Conservation (phyloP, 2,329 filamentous ascomycete species). For the Amphichorda felina region DNA sequence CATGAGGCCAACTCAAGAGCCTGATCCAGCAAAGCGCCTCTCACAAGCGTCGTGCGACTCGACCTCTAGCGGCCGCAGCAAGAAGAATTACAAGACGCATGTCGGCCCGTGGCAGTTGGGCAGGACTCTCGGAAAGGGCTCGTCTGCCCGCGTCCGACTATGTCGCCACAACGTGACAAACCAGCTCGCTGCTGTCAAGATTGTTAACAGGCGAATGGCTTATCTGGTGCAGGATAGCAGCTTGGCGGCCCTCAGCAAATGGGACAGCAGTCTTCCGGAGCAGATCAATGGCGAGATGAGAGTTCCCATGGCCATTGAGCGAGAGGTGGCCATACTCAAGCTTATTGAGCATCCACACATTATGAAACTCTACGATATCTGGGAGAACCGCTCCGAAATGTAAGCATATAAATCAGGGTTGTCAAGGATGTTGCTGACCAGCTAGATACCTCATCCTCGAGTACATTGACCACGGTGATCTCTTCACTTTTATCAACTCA, state of each 20-base stretch:
- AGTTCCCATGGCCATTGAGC: constrained; percentile 81
- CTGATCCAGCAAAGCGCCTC: constrained; percentile 22
- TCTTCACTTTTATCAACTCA: constrained; percentile 76
- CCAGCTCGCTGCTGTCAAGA: constrained; percentile 85
- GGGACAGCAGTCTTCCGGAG: constrained; percentile 46
- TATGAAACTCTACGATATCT: constrained; percentile 89
- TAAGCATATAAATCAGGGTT: constrained; percentile 30
- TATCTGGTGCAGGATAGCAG: constrained; percentile 77
- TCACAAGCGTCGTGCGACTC: constrained; percentile 29
- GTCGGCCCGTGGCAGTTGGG: constrained; percentile 93
- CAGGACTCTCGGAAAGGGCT: constrained; percentile 78
- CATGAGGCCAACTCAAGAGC: constrained; percentile 15
- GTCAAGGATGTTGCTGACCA: background rate
- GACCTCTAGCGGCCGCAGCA: constrained; percentile 25
- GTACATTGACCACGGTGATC: constrained; percentile 67
- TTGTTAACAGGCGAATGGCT: constrained; percentile 74
- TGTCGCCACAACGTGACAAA: constrained; percentile 71
- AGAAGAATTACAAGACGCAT: constrained; percentile 49
- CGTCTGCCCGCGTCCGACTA: constrained; percentile 76
- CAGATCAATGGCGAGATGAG: constrained; percentile 49
- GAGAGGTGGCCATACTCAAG: constrained; percentile 95
- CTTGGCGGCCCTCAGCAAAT: constrained; percentile 69
- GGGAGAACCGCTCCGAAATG: constrained; percentile 94
- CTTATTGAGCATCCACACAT: constrained; percentile 91
- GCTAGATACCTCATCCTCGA: constrained; percentile 89